These are phyloP conservation scores for Schizochytrium sp. DNA, from an alignment of 108 stramenopile species.

Conservation along the genomic window DNA sequence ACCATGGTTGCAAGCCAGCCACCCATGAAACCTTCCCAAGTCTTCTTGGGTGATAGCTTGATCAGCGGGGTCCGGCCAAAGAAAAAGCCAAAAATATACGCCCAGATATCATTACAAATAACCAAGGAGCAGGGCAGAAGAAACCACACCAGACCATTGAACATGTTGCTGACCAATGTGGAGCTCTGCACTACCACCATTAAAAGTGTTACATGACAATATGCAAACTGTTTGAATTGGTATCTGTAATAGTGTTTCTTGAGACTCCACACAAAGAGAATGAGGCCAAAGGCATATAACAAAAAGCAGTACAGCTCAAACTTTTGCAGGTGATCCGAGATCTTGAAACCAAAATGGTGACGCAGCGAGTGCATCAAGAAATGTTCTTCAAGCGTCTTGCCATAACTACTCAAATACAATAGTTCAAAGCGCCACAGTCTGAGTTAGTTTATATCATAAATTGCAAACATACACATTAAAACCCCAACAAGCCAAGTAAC, in stretches of 20 bases:
- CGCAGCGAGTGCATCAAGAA: conserved; percentile 50
- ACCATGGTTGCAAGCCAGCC: conserved; percentile 90
- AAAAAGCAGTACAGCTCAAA: not conserved
- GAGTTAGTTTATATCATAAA: too few species aligned
- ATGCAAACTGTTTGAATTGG: conserved; percentile 66
- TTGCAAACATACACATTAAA: too few species aligned
- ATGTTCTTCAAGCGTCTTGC: conserved; percentile 1
- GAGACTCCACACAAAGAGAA: conserved; percentile 66
- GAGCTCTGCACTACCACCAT: conserved; percentile 71
- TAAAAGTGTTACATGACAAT: conserved; percentile 71
- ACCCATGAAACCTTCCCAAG: conserved; percentile 97
- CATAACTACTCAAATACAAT: not conserved
- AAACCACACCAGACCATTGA: conserved; percentile 98
- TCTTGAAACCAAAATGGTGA: conserved; percentile 52
- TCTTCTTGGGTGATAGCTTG: conserved; percentile 91
- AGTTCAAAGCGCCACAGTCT: not conserved
- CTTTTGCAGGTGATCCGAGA: conserved; percentile 45
- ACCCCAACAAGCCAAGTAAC: too few species aligned
- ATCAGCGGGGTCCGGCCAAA: conserved; percentile 91
- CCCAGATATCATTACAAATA: conserved; percentile 94
- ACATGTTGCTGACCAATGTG: conserved; percentile 94
- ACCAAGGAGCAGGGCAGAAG: conserved; percentile 91
- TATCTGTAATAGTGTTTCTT: conserved; percentile 69
- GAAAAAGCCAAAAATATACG: conserved; percentile 91
- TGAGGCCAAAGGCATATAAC: conserved; percentile 56